phyloP scores from a whole-genome alignment of 139 green algal genomes.

The Deuterostichococcus epilithicus region DNA sequence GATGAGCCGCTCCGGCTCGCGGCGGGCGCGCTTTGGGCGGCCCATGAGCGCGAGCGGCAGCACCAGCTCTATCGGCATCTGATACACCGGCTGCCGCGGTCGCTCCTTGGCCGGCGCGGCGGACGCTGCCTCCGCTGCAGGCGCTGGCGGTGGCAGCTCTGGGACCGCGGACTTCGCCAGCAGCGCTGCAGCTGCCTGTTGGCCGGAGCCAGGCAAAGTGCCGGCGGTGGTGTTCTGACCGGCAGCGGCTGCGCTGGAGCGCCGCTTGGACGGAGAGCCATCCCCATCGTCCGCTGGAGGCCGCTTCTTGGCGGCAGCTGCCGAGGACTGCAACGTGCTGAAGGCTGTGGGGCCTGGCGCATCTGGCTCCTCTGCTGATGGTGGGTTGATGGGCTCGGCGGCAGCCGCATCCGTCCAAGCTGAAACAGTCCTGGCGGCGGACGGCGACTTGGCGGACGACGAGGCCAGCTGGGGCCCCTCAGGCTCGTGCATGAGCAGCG shows the following conservation, averaged over 20 bases:
- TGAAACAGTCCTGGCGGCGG: too few species aligned
- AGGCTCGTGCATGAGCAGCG: constrained; percentile 22
- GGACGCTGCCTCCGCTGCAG: not conserved
- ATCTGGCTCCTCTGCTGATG: too few species aligned
- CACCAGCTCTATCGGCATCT: not conserved
- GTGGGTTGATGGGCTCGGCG: too few species aligned
- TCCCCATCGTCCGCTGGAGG: too few species aligned
- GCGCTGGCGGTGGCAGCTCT: not conserved
- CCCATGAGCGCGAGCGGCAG: not conserved
- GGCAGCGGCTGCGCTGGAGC: too few species aligned
- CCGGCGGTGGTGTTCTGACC: not conserved
- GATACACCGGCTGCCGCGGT: not conserved
- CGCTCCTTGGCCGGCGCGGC: not conserved
- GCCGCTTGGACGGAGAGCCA: too few species aligned
- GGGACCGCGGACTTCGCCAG: too few species aligned
- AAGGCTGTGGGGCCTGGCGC: too few species aligned
- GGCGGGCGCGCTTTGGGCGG: not conserved
- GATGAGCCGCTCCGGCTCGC: not conserved
- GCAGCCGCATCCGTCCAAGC: too few species aligned
- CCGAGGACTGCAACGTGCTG: too few species aligned
- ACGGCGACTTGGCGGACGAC: not conserved
- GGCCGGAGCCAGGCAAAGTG: not conserved
- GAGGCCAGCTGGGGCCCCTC: not conserved
- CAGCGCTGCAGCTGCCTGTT: not conserved
- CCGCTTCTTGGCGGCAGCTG: too few species aligned